phyloP scores from a whole-genome alignment of 371 early-diverging fungal species.

The Mucor indicus region DNA sequence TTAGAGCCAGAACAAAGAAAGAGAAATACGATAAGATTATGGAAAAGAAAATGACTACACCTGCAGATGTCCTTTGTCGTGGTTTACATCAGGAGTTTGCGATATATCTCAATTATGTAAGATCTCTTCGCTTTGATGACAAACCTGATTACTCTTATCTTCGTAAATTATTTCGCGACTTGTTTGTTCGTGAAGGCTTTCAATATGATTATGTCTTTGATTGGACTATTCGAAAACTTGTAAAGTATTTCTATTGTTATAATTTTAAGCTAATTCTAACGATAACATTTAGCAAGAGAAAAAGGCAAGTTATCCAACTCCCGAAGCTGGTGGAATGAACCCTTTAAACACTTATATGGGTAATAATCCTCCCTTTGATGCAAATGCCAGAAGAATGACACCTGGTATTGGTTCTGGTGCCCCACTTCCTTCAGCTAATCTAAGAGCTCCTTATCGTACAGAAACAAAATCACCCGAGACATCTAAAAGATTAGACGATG shows the following conservation, averaged over 20 bases:
- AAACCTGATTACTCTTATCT: constrained; percentile 99
- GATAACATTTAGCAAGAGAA: constrained; percentile 39
- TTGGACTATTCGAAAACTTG: constrained; percentile 94
- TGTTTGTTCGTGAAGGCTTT: constrained; percentile 93
- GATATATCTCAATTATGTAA: constrained; percentile 96
- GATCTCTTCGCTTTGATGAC: constrained; percentile 97
- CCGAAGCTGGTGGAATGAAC: constrained; percentile 4
- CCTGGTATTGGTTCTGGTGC: constrained; percentile 18
- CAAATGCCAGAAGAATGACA: constrained; percentile 15
- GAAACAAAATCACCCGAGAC: constrained; percentile 46
- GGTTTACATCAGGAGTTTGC: constrained; percentile 95
- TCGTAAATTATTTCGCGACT: constrained; percentile 92
- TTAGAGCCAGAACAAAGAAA: constrained; percentile 97
- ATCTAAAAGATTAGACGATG: constrained; percentile 49
- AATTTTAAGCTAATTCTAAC: too few relatives aligned
- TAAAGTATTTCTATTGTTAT: too few relatives aligned
- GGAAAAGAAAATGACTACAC: constrained; percentile 99
- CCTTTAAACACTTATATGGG: constrained; percentile 9
- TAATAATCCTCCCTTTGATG: constrained; percentile 11
- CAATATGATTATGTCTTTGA: constrained; percentile 98
- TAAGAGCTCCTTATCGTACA: constrained; percentile 28
- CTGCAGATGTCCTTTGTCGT: constrained; percentile 94
- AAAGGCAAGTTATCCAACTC: constrained; percentile 12
- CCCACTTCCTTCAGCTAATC: constrained; percentile 29
- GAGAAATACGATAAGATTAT: constrained; percentile 99